These are phyloP conservation scores for Phalaenopsis hybrid DNA, from an alignment of 116 monocot genomes.

Conservation along the genomic window DNA sequence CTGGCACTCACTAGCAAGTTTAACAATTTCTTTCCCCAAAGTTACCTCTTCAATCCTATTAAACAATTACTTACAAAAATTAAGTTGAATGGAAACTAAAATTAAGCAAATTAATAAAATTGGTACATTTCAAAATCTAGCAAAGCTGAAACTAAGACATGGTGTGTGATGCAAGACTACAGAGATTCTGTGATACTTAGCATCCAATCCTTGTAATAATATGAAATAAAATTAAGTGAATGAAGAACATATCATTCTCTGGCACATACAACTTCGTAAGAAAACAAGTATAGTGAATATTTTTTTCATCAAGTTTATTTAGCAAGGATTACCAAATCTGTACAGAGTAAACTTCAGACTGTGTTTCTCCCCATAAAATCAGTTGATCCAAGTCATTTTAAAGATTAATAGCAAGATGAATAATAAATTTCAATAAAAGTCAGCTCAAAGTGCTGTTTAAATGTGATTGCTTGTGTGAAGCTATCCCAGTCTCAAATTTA, in stretches of 20 bases:
- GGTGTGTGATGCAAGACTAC: background rate
- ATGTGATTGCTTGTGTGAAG: too few relatives aligned
- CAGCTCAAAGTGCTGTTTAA: too few relatives aligned
- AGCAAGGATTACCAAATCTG: too few relatives aligned
- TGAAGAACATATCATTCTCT: background rate
- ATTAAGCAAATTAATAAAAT: background rate
- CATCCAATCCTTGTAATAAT: background rate
- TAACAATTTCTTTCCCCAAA: constrained; percentile 54
- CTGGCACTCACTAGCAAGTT: constrained; percentile 35
- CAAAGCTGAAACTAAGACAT: background rate
- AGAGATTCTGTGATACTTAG: background rate
- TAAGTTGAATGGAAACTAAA: background rate
- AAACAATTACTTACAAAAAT: constrained; percentile 3
- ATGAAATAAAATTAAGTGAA: background rate
- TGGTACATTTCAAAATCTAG: background rate
- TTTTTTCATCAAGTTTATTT: too few relatives aligned
- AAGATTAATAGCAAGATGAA: too few relatives aligned
- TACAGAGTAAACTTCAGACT: too few relatives aligned
- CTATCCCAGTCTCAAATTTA: too few relatives aligned
- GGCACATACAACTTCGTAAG: background rate
- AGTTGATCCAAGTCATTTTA: too few relatives aligned
- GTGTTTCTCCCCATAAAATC: too few relatives aligned
- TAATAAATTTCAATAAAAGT: too few relatives aligned
- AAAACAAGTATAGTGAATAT: background rate
- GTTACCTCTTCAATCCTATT: constrained; percentile 51